Conservation (phyloP, 2,329 filamentous ascomycete species). For the Dendrostoma leiphaemia region DNA sequence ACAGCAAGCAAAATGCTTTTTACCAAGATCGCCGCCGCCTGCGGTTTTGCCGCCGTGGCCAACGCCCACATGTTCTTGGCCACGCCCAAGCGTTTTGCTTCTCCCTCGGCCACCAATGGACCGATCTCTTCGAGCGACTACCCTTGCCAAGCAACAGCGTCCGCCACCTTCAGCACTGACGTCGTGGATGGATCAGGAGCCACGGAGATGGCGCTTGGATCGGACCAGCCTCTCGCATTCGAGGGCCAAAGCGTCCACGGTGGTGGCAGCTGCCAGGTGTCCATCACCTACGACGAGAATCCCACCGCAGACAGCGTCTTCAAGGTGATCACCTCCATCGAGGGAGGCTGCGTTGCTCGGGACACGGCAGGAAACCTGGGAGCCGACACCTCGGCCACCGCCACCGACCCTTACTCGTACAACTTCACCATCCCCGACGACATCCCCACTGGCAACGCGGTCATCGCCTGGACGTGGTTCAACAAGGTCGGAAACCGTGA, state of each 20-base stretch:
- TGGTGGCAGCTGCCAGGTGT: slow-evolving; percentile 89
- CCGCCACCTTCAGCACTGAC: slow-evolving; percentile 22
- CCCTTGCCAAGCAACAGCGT: slow-evolving; percentile 72
- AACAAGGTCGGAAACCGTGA: slow-evolving; percentile 92
- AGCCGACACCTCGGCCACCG: slow-evolving; percentile 36
- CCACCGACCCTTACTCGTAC: slow-evolving; percentile 54
- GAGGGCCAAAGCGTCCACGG: slow-evolving; percentile 76
- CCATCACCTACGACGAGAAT: slow-evolving; percentile 73
- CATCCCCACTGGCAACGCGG: slow-evolving; percentile 73
- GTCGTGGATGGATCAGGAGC: slow-evolving; percentile 39
- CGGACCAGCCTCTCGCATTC: slow-evolving; percentile 61
- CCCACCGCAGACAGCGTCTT: slow-evolving; percentile 68
- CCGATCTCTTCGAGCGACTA: slow-evolving; percentile 72
- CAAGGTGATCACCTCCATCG: slow-evolving; percentile 86
- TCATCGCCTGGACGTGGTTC: slow-evolving; percentile 91
- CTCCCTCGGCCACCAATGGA: slow-evolving; percentile 46
- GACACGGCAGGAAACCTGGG: slow-evolving; percentile 57
- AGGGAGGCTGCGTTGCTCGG: slow-evolving; percentile 77
- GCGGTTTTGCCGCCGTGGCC: slow-evolving; percentile 57
- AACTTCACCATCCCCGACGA: slow-evolving; percentile 69
- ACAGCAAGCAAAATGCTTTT: slow-evolving; percentile 46
- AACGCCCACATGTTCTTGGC: slow-evolving; percentile 76
- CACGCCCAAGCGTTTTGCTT: slow-evolving; percentile 62
- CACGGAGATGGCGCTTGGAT: slow-evolving; percentile 65
- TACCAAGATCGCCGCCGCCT: slow-evolving; percentile 46